Evolutionary conservation across 495 filamentous ascomycete genomes (phyloP).

Genomic region (Baudoinia panamericana): DNA sequence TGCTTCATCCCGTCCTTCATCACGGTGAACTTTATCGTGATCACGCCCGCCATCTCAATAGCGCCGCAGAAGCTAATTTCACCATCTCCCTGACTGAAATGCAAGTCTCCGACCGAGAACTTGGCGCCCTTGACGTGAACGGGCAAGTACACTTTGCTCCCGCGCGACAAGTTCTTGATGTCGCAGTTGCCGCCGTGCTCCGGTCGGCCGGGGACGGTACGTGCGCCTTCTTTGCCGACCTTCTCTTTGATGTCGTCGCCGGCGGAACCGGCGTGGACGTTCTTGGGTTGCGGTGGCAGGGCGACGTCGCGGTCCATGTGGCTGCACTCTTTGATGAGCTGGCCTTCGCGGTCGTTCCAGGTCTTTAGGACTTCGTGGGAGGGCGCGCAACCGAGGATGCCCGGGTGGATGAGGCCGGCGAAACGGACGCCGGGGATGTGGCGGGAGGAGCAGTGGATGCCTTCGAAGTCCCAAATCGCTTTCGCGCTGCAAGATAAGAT

Average conservation of each 20-base stretch:
- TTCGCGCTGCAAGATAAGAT: conserved; percentile 48
- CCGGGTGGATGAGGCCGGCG: conserved; percentile 85
- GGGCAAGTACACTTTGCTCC: conserved; percentile 80
- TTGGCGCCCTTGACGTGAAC: conserved; percentile 78
- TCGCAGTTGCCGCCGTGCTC: conserved; percentile 54
- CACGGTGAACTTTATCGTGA: conserved; percentile 82
- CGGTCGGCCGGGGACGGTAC: conserved; percentile 70
- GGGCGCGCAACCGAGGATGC: conserved; percentile 84
- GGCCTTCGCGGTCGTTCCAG: conserved; percentile 72
- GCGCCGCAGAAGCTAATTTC: conserved; percentile 95
- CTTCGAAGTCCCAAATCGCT: conserved; percentile 96
- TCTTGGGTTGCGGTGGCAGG: conserved; percentile 56
- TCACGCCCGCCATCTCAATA: conserved; percentile 91
- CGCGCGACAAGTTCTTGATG: conserved; percentile 81
- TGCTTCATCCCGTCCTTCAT: conserved; percentile 71
- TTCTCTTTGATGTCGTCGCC: conserved; percentile 49
- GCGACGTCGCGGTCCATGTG: conserved; percentile 65
- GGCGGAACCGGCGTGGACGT: conserved; percentile 51
- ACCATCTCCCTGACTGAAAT: conserved; percentile 83
- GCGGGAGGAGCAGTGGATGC: conserved; percentile 80
- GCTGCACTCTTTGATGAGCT: conserved; percentile 57
- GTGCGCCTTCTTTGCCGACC: conserved; percentile 73
- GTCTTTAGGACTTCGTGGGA: conserved; percentile 52
- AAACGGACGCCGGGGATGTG: conserved; percentile 86
- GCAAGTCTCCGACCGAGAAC: conserved; percentile 84